Percentiles rank a stretch among this genome's conserved stretches.
phyloP scores from a whole-genome alignment of 2,329 filamentous ascomycete species.

The Zalaria obscura region DNA sequence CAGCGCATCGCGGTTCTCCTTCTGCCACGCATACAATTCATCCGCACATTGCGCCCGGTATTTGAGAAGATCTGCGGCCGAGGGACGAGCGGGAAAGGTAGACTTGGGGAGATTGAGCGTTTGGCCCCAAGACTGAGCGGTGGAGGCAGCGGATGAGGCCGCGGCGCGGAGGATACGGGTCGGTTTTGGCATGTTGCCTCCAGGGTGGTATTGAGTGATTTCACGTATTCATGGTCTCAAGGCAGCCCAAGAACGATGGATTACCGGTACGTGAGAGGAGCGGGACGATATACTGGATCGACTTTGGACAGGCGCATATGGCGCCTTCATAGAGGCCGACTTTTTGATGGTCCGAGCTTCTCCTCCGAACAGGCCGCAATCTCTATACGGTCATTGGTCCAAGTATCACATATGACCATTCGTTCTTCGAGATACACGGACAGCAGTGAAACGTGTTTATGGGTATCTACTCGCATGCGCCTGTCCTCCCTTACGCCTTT shows the following conservation, averaged over 20 bases:
- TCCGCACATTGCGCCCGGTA: conserved; percentile 71
- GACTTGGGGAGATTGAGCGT: conserved; percentile 35
- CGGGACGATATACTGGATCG: background rate
- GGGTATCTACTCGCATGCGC: no score
- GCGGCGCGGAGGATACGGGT: conserved; percentile 4
- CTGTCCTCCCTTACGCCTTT: no score
- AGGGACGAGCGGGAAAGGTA: conserved; percentile 32
- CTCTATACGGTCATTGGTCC: no score
- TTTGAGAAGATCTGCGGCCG: conserved; percentile 27
- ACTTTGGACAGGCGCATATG: background rate
- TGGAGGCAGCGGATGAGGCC: background rate
- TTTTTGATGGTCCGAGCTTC: background rate
- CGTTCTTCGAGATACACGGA: no score
- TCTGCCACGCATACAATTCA: conserved; percentile 83
- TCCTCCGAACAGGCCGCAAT: background rate
- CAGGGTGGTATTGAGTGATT: background rate
- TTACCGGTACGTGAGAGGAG: background rate
- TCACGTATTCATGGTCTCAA: background rate
- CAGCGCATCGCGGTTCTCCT: conserved; percentile 15
- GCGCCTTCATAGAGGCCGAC: background rate
- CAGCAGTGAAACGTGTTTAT: no score
- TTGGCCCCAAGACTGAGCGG: conserved; percentile 20
- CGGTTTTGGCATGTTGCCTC: conserved; percentile 2
- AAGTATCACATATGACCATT: no score
- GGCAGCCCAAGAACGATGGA: background rate